Evolutionary conservation across 148 eudicot species (phyloP).

Genomic region (Persicaria tinctoria): DNA sequence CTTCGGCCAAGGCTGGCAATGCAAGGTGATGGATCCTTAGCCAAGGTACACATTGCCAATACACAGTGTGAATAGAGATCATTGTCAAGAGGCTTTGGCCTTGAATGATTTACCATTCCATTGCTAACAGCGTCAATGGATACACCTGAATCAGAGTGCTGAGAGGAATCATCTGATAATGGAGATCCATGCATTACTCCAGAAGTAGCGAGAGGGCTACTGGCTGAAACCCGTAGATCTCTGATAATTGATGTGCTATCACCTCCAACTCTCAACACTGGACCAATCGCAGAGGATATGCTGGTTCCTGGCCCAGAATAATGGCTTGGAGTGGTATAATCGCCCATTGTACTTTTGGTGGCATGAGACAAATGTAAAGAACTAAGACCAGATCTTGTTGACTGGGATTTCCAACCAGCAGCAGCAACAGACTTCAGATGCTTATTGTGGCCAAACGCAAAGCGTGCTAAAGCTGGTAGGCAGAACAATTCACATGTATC

Average conservation of each 20-base stretch:
- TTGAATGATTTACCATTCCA: slow-evolving; percentile 53
- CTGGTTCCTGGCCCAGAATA: slow-evolving; percentile 49
- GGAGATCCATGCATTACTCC: slow-evolving; percentile 94
- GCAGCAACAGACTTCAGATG: slow-evolving; percentile 88
- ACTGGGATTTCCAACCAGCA: slow-evolving; percentile 70
- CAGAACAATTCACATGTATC: slow-evolving; percentile 1
- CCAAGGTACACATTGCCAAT: slow-evolving; percentile 65
- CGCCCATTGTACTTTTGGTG: slow-evolving; percentile 59
- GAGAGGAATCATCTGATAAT: slow-evolving; percentile 81
- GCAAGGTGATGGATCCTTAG: slow-evolving; percentile 93
- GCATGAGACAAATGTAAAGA: slow-evolving; percentile 54
- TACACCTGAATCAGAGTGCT: slow-evolving; percentile 83
- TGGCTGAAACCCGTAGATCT: slow-evolving; percentile 77
- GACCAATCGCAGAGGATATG: slow-evolving; percentile 60
- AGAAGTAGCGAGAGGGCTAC: slow-evolving; percentile 71
- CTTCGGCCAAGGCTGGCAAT: slow-evolving; percentile 75
- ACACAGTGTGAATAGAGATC: slow-evolving; percentile 65
- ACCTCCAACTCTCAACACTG: slow-evolving; percentile 53
- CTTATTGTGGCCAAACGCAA: slow-evolving; percentile 88
- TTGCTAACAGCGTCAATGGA: slow-evolving; percentile 44
- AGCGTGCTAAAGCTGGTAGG: slow-evolving; percentile 80
- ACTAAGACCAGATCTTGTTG: slow-evolving; percentile 49
- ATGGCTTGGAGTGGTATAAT: slow-evolving; percentile 53
- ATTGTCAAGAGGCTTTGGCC: slow-evolving; percentile 63
- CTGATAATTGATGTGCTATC: slow-evolving; percentile 47